Base-by-base conservation (phyloP, 768 basidiomycete genomes). In the Chalciporus chontae region DNA sequence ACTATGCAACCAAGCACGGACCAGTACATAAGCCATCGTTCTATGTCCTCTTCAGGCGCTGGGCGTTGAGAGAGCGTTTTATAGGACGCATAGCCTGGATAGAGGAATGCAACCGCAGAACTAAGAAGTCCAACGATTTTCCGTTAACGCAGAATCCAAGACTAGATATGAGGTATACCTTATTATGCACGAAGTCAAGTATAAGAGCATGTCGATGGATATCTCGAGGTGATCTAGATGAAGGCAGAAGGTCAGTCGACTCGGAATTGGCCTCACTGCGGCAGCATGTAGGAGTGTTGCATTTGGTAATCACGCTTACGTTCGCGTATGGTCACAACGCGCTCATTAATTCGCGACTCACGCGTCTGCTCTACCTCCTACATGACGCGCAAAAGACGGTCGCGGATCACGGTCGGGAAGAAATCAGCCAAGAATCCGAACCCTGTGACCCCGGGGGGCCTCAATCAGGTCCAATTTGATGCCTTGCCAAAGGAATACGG, bases 21-120 rank as follows among this genome's bases (percentile, higher is more conserved):
- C 94, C 94, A 97, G 61, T 96, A 97, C 90, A 93, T 94, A 47
- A 97, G 77, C 93, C 94, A 96, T 69, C 92, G 76, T 65, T 96
- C 94, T 8, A 94, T 75, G 40, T 92, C 90, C 44, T 77, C 79
- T 59, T 91, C 89, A 0, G 85, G 85, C 2, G 89, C 88, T 17
- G 90, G 90, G n/a, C 90, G 77, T 58, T 87, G 83, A 32, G 87
- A 87, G 27, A 97, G 79, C 0, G 90, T 84, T 74, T 97, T 97
- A 75, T 94, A 97, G n/a, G 91, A 94, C 26, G 92, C 90, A 71
- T 97, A 97, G 19, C 87, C 89, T 0, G 94, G 94, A 67, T 97
- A 95, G 36, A 94, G 78, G 69, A 92, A 94, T 17, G 85, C 90
- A 5, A 75, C 76, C 31, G 79, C 68, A n/a, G 85, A 84, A 66